Evolutionary conservation across 441 rosid genomes (phyloP).

Genomic region (Adansonia madagascariensis): DNA sequence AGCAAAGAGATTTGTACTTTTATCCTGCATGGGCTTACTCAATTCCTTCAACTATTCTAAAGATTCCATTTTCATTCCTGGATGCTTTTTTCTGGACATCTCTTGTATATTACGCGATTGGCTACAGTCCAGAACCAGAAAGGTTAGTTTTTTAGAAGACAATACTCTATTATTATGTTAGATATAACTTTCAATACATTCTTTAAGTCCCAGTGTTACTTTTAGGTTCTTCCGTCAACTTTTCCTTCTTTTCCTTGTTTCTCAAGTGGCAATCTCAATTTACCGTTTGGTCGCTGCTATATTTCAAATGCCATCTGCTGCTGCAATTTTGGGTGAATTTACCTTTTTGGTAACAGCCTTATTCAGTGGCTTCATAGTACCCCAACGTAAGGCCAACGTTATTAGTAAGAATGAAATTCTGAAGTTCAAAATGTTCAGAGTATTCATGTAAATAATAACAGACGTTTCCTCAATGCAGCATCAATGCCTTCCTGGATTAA

Average conservation of each 20-base stretch:
- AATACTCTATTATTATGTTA: background rate
- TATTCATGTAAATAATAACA: background rate
- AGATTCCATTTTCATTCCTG: conserved; percentile 59
- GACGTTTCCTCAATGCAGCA: conserved; percentile 25
- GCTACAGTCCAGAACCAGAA: conserved; percentile 56
- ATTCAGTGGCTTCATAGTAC: conserved; percentile 46
- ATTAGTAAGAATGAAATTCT: background rate
- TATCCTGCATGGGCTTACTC: conserved; percentile 74
- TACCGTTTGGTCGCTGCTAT: conserved; percentile 54
- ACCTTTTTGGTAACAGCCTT: background rate
- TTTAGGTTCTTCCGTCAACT: conserved; percentile 59
- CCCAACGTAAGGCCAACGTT: conserved; percentile 33
- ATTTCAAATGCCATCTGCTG: conserved; percentile 43
- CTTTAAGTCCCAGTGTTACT: background rate
- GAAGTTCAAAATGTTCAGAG: background rate
- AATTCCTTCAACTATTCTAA: conserved; percentile 52
- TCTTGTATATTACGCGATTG: conserved; percentile 65
- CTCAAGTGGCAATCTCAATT: conserved; percentile 53
- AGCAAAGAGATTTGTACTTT: conserved; percentile 53
- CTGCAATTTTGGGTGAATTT: conserved; percentile 36
- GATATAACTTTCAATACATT: background rate
- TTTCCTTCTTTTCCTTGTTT: conserved; percentile 52
- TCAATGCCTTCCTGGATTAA: conserved; percentile 43
- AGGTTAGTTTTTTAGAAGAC: conserved; percentile 42
- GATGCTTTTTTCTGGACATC: conserved; percentile 64